Base-by-base conservation (phyloP, 345 rosid species). In the Brassica nigra region DNA sequence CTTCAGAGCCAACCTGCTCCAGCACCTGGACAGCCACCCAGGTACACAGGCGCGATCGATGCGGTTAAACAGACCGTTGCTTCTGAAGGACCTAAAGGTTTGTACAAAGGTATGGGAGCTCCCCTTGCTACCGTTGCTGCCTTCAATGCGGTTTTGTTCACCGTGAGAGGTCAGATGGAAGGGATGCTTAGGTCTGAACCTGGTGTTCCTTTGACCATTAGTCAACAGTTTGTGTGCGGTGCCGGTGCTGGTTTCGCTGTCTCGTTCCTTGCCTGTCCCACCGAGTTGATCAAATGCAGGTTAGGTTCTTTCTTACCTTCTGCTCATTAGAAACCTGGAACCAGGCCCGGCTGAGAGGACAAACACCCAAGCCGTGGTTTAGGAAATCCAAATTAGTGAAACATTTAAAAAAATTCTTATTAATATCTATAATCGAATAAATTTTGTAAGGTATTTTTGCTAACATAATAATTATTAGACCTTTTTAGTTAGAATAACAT, bases 71-170 rank as follows among this genome's bases (percentile, higher is more conserved):
- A 92, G 81, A 96, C 99, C 30, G 1, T 96, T 75, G 89, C 94
- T 67, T 89, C 95, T 5, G 99, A 96, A 90, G 98, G 99, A 16
- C 90, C 92, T 11, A 83, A 94, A 76, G 99, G 98, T 76, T 83
- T 96, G 81, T 96, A 89, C 83, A 96, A 96, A 79, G 98, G 99
- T 31, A 96, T 96, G 99, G 99, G 99, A 23, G 99, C 98, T 77
- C 99, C 99, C 1, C 89, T 96, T 23, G 99, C 97, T 63, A 93
- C 99, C 49, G 98, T 96, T 77, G 98, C 99, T 4, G 99, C 94
- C 78, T 88, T 96, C 85, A 96, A 96, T 74, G 99, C 99, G 16
- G 91, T 90, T 68, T 88, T 96, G 71, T 96, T 96, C 83, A 88
- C 97, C 0, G 99, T 83, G 9, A 90, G 99, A 81, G 99, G 99